Evolutionary conservation across 176 grass and related monocot genomes (phyloP).

Genomic region (Musa schizocarpa): DNA sequence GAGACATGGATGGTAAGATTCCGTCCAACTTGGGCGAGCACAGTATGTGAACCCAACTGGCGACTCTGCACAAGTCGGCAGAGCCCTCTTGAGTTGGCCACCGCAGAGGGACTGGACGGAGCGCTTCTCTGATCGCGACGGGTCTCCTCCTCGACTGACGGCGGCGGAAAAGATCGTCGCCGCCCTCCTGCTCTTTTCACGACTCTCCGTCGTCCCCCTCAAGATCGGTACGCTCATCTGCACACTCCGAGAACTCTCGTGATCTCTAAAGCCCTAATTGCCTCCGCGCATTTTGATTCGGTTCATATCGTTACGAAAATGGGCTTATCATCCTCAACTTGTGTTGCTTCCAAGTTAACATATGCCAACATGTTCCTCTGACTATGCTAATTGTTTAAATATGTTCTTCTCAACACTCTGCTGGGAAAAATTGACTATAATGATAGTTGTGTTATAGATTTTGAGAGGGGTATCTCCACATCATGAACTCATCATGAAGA

Average conservation of each 20-base stretch:
- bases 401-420: too few relatives aligned
- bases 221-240: conserved; percentile 74
- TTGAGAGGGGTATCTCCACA: too few relatives aligned
- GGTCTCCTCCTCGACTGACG: conserved; percentile 26
- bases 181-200: conserved; percentile 57
- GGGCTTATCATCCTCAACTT: too few relatives aligned
- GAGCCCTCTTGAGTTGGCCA: not conserved
- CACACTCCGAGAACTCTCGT: conserved; percentile 88
- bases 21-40: too few relatives aligned
- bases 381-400: too few relatives aligned
- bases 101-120: not conserved
- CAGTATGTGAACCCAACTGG: not conserved
- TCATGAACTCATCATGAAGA: too few relatives aligned
- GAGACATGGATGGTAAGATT: too few relatives aligned
- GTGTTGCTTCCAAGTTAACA: too few relatives aligned
- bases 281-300: not conserved
- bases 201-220: conserved; percentile 73
- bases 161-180: conserved; percentile 53
- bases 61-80: not conserved
- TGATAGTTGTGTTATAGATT: too few relatives aligned
- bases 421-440: too few relatives aligned
- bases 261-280: not conserved
- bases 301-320: not conserved
- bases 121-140: conserved; percentile 7
- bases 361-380: too few relatives aligned